Conservation (phyloP, 2,329 filamentous ascomycete genomes). For the Didymella glomerata region DNA sequence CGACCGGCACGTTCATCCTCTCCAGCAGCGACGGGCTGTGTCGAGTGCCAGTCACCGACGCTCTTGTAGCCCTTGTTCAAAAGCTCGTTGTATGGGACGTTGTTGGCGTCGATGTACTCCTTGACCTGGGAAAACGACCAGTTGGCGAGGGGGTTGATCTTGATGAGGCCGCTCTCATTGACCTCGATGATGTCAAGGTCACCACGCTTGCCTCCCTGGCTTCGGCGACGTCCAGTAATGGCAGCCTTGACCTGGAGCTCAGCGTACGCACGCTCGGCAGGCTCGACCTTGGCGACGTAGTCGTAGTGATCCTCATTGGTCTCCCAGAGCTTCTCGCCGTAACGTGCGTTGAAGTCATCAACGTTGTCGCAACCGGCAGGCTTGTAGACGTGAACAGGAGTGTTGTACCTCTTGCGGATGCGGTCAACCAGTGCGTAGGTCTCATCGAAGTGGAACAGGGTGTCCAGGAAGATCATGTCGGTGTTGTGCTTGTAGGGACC, state of each 20-base stretch:
- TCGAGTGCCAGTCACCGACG: slow-evolving; percentile 98
- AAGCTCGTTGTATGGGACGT: slow-evolving; percentile 92
- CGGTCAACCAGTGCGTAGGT: slow-evolving; percentile 66
- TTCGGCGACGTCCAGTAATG: slow-evolving; percentile 87
- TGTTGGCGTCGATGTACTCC: slow-evolving; percentile 82
- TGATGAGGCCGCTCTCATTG: slow-evolving; percentile 89
- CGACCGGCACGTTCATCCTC: slow-evolving; percentile 96
- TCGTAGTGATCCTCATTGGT: slow-evolving; percentile 89
- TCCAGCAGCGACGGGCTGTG: slow-evolving; percentile 83
- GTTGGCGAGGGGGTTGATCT: slow-evolving; percentile 96
- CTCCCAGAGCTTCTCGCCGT: slow-evolving; percentile 87
- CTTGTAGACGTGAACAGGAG: slow-evolving; percentile 88
- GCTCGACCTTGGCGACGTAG: slow-evolving; percentile 97
- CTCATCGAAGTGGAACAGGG: slow-evolving; percentile 62
- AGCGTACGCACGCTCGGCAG: slow-evolving; percentile 87
- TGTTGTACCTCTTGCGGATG: slow-evolving; percentile 76
- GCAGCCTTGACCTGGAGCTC: slow-evolving; percentile 89
- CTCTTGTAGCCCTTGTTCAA: slow-evolving; percentile 97
- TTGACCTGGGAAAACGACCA: slow-evolving; percentile 93
- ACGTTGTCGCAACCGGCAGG: slow-evolving; percentile 77
- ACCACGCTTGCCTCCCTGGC: slow-evolving; percentile 91
- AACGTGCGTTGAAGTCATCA: slow-evolving; percentile 80
- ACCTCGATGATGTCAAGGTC: slow-evolving; percentile 91
- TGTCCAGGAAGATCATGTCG: slow-evolving; percentile 64
- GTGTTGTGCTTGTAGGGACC: slow-evolving; percentile 64